phyloP scores from a whole-genome alignment of 1,139 yeast genomes.

The Debaryomyces nepalensis region DNA sequence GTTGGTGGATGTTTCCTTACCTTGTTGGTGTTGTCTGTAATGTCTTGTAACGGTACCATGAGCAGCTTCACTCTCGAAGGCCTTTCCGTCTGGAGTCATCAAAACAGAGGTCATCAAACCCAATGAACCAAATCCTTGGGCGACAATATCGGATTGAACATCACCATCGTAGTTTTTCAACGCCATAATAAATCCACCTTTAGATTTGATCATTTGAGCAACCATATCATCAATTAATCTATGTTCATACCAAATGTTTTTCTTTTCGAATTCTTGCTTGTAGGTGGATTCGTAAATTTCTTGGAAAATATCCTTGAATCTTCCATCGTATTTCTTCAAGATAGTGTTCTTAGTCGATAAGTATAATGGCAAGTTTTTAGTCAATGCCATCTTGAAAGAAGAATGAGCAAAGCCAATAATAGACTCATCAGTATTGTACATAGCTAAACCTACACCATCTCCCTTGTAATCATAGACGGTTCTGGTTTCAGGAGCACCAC shows the following conservation, averaged over 20 bases:
- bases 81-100: slow-evolving; percentile 85
- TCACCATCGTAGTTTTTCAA: slow-evolving; percentile 88
- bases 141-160: slow-evolving; percentile 83
- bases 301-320: slow-evolving; percentile 80
- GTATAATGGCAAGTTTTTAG: slow-evolving; percentile 66
- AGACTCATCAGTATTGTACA: slow-evolving; percentile 86
- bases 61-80: slow-evolving; percentile 84
- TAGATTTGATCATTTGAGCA: slow-evolving; percentile 84
- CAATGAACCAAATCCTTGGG: slow-evolving; percentile 84
- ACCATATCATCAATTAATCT: slow-evolving; percentile 88
- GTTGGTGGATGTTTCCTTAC: slow-evolving; percentile 82
- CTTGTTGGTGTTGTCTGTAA: slow-evolving; percentile 81
- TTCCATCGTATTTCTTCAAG: slow-evolving; percentile 79
- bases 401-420: slow-evolving; percentile 78
- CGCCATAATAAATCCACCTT: slow-evolving; percentile 84
- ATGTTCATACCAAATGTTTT: slow-evolving; percentile 80
- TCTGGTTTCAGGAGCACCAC: slow-evolving; percentile 53
- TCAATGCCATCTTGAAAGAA: slow-evolving; percentile 74
- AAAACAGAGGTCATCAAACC: slow-evolving; percentile 85
- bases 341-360: slow-evolving; percentile 81
- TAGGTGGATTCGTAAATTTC: slow-evolving; percentile 63
- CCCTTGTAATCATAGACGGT: slow-evolving; percentile 65
- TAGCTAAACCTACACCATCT: slow-evolving; percentile 76
- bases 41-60: slow-evolving; percentile 90
- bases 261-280: slow-evolving; percentile 59